A percentile compares a stretch with the other conserved stretches of the same genome.
Conservation (phyloP, 805 yeast species). For the Candida khao-thaluensis region DNA sequence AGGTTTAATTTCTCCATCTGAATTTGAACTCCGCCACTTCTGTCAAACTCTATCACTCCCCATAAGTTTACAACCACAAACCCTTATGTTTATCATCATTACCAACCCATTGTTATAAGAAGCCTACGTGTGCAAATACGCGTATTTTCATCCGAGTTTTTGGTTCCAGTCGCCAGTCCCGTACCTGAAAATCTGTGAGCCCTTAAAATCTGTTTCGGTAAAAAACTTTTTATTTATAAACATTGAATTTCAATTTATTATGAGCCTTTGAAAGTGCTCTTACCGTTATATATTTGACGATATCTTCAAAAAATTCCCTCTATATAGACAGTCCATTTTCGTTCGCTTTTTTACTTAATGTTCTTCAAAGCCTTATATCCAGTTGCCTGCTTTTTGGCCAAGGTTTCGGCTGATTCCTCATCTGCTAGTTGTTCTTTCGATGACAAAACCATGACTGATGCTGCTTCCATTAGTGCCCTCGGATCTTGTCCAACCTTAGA, state of each 20-base stretch:
- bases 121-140: too few relatives aligned
- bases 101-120: too few relatives aligned
- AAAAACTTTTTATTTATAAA: not conserved
- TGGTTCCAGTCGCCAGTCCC: too few relatives aligned
- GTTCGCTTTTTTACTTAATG: too few relatives aligned
- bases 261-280: conserved; percentile 1
- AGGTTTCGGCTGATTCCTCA: conserved; percentile 4
- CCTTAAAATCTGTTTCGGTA: not conserved
- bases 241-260: conserved; percentile 3
- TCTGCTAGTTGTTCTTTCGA: conserved; percentile 35
- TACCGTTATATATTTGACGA: conserved; percentile 1
- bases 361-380: conserved; percentile 13
- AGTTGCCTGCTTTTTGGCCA: conserved; percentile 6
- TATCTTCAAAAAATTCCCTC: too few relatives aligned
- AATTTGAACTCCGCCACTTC: too few relatives aligned
- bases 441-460: conserved; percentile 37
- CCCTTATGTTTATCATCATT: too few relatives aligned
- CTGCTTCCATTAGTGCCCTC: conserved; percentile 32
- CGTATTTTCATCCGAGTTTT: too few relatives aligned
- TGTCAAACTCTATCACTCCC: too few relatives aligned
- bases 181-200: conserved; percentile 5
- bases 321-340: too few relatives aligned
- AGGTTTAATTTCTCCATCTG: too few relatives aligned
- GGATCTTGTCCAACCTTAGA: conserved; percentile 42
- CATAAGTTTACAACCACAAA: too few relatives aligned